Evolutionary conservation across 2,329 filamentous ascomycete genomes (phyloP).

Genomic region (Dactylellina haptotyla): DNA sequence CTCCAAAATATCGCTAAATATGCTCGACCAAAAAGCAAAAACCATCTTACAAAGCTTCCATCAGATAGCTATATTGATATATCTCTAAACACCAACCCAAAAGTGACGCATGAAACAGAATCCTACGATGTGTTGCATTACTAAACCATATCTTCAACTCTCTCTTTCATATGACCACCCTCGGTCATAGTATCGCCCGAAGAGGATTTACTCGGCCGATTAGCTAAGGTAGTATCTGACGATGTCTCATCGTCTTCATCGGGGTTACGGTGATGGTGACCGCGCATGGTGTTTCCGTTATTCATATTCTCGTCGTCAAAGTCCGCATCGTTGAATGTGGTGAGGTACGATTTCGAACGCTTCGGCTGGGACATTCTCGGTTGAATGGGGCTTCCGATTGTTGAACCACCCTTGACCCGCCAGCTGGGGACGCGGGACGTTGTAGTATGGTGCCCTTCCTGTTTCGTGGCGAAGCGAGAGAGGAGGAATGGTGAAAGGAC

Average conservation of each 20-base stretch:
- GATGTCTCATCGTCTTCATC: slow-evolving; percentile 26
- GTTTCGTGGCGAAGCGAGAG: slow-evolving; percentile 37
- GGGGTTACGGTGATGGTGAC: background rate
- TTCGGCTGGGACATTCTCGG: slow-evolving; percentile 13
- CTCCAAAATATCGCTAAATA: slow-evolving; percentile 27
- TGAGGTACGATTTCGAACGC: slow-evolving; percentile 21
- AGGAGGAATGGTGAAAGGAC: slow-evolving; percentile 49
- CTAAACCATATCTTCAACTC: slow-evolving; percentile 28
- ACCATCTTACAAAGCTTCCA: background rate
- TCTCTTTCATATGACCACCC: background rate
- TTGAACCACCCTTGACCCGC: slow-evolving; percentile 50
- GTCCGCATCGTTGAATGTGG: slow-evolving; percentile 27
- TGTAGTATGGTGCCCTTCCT: slow-evolving; percentile 11
- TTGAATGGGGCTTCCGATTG: slow-evolving; percentile 33
- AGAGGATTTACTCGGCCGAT: slow-evolving; percentile 19
- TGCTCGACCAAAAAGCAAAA: slow-evolving; percentile 27
- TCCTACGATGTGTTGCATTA: background rate
- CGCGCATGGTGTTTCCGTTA: background rate
- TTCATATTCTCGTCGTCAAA: slow-evolving; percentile 19
- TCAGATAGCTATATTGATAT: background rate
- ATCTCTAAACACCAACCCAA: background rate
- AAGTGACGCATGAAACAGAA: background rate
- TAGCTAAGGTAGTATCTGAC: slow-evolving; percentile 32
- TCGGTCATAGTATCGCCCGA: slow-evolving; percentile 13
- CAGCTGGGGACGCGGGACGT: slow-evolving; percentile 47